Conservation (phyloP, 495 filamentous ascomycete species). For the Choiromyces venosus region DNA sequence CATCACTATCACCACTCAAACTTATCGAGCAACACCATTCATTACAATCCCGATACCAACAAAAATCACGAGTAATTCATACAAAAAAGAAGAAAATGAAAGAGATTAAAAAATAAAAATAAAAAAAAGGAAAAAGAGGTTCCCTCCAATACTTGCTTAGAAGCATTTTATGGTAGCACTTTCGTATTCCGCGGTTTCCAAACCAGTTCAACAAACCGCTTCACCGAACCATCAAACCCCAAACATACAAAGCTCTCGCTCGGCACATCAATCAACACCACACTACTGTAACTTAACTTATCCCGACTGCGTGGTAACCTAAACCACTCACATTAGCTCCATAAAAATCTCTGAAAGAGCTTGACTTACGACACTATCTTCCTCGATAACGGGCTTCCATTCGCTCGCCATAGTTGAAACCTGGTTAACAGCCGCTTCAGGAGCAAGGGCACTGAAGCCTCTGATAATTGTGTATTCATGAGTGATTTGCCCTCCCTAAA, state of each 20-base stretch:
- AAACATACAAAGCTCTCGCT: neutral
- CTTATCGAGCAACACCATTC: neutral
- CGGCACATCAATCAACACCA: neutral
- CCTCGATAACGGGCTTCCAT: constrained; percentile 14
- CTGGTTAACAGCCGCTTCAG: neutral
- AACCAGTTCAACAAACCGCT: neutral
- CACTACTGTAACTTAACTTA: neutral
- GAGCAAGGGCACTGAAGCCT: constrained; percentile 23
- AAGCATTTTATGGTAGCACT: neutral
- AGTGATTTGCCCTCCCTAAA: constrained; percentile 20
- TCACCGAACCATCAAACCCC: neutral
- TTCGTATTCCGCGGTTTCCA: neutral
- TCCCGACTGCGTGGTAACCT: constrained; percentile 12
- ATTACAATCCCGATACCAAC: neutral
- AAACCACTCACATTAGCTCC: neutral
- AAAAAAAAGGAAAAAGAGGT: neutral
- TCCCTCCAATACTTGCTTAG: neutral
- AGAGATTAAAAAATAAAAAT: no score
- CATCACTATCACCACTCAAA: neutral
- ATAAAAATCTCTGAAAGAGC: neutral
- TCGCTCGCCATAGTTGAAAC: constrained; percentile 3
- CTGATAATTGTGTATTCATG: constrained; percentile 25
- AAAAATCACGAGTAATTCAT: neutral
- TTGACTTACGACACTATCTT: constrained; percentile 23
- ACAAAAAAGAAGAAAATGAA: neutral